Base-by-base conservation (phyloP, 108 stramenopile genomes). In the Cyclostephanos tholiformis region DNA sequence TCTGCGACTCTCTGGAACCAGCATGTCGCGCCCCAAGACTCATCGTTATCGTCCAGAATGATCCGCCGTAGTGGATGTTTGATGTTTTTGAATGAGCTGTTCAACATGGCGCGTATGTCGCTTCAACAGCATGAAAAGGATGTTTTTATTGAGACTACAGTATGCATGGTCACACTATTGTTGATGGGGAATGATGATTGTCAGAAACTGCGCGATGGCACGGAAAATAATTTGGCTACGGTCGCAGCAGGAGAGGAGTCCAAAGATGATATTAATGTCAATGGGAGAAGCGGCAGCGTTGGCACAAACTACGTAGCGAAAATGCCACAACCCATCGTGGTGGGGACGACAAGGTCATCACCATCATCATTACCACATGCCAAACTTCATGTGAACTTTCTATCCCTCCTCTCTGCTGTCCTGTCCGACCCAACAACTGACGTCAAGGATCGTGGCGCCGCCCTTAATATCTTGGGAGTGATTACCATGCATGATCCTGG, bases 51-150 rank as follows among this genome's bases (percentile, higher is more conserved):
- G 12, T 93, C 92, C 17, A 85, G 94, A 29, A 72, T 64, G 43
- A 71, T 84, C 26, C 84, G 94, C 44, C 80, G 88, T 46, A 67
- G 84, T 11, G 94, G 91, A 1, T 91, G 92, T 57, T 65, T 95
- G 35, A 80, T 78, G 14, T 95, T 95, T 77, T 67, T 95, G 22
- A 79, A 84, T 35, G 94, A 95, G 62, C 72, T 95, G 6, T 95
- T 95, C 76, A 88, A 88, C 75, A 91, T 93, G 94, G 92, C 90
- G 10, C 86, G 91, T 55, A 71, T 79, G 62, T 88, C 88, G 5
- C 74, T 95, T 48, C 88, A 95, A 52, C 94, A 91, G 65, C 83
- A 74, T 32, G 94, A 93, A 52, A 93, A 90, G 65, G 94, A 93
- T 65, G 91, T 93, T 49, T 95, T 95, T 69, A 88, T 88, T 79